Conservation (phyloP, 2,329 filamentous ascomycete genomes). For the Endothia cerciana region DNA sequence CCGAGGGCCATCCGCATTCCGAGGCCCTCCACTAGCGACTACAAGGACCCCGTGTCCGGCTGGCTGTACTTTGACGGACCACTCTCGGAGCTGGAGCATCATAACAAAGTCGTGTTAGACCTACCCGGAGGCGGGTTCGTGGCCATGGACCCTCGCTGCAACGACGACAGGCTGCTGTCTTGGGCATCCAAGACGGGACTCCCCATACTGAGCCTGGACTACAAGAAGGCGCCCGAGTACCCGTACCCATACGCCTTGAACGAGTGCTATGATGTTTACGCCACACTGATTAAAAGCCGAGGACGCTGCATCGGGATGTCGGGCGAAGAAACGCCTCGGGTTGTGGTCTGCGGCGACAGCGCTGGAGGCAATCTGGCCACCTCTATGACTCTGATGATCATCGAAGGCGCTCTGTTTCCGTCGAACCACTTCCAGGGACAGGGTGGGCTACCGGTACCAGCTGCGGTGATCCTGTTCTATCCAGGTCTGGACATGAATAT, state of each 20-base stretch:
- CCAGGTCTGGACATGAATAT: constrained; percentile 96
- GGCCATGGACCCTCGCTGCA: constrained; percentile 92
- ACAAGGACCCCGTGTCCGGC: constrained; percentile 78
- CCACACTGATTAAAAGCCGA: constrained; percentile 70
- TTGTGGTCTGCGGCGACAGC: constrained; percentile 79
- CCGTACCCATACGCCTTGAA: constrained; percentile 86
- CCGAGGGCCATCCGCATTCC: constrained; percentile 85
- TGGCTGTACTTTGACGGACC: constrained; percentile 97
- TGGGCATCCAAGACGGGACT: constrained; percentile 90
- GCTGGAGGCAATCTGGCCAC: constrained; percentile 82
- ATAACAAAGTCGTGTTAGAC: constrained; percentile 81
- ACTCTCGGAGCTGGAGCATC: constrained; percentile 73
- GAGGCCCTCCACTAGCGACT: constrained; percentile 76
- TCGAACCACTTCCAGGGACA: constrained; percentile 60
- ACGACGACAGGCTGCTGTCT: constrained; percentile 90
- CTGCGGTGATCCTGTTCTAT: constrained; percentile 84
- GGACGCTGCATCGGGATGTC: constrained; percentile 77
- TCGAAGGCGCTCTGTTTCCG: constrained; percentile 70
- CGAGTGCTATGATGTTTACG: constrained; percentile 86
- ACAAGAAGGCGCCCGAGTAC: constrained; percentile 82
- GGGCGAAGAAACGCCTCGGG: constrained; percentile 65
- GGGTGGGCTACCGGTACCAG: constrained; percentile 70
- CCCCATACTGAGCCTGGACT: constrained; percentile 90
- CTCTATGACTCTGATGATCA: constrained; percentile 83
- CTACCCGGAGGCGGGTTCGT: constrained; percentile 95